Base-by-base conservation (phyloP, 2,329 filamentous ascomycete genomes). In the Alternaria longipes region DNA sequence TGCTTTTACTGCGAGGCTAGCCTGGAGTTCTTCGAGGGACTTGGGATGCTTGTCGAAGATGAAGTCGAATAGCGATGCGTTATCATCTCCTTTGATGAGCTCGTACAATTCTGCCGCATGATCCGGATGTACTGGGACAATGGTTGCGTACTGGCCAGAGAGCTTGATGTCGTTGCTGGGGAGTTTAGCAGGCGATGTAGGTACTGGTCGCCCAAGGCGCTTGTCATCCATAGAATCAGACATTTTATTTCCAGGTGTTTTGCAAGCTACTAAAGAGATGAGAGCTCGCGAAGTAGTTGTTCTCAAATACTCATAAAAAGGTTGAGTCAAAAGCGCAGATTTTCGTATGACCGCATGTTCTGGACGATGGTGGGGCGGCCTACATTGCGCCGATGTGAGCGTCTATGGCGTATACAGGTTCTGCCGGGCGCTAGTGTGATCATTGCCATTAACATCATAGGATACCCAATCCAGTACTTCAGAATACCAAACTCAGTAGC, bases 21-120 rank as follows among this genome's bases (percentile, higher is more conserved):
- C 30, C 24, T 30, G 42, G 36, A 38, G 36, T 38, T 38, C 36
- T 38, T 50, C 55, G 2, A 54, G 24, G 11, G 65, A 65, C 3
- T 52, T 8, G n/a, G 60, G 63, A 5, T 53, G 60, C 11, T 60
- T 58, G 38, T 65, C 65, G 47, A 63, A 65, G 9, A 68, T 56
- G 49, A 66, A 66, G 42, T 63, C 60, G 44, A 64, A 66, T 7
- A 66, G 42, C 36, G 36, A 38, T 8, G 36, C 16, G n/a, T 38
- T 38, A 4, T 7, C 16, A 16, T 38, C 36, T 38, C 36, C 36
- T 38, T 38, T 18, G 1, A 38, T 38, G 36, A 38, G 36, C n/a
- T 38, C 36, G 36, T 38, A 38, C 7, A 38, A 38, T 3, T n/a
- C 16, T 18, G 36, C 16, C 3, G 36, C 36, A 38, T 38, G 36